Evolutionary conservation across 2,329 filamentous ascomycete species (phyloP), one percentile per base, ranked within the genome.

Genomic region (Blastomyces percursus): DNA sequence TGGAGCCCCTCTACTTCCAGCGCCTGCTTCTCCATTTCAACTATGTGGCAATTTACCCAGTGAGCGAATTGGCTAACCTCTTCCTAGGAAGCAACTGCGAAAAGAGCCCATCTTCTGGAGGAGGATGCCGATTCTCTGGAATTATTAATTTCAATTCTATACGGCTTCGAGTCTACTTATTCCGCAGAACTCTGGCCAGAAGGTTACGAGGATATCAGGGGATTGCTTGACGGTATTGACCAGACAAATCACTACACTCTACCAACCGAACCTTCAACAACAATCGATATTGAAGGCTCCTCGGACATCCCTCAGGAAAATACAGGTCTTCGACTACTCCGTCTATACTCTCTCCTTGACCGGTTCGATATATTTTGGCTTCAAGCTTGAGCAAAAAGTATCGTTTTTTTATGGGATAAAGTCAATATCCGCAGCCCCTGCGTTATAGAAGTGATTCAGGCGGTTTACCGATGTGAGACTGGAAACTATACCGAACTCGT

Each of bases 81-180:
- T 14, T 16, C 1, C 8, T 58, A 58, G 55, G 55, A 58, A 58
- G 42, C 55, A 27, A 40, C 21, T 3, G 19, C 55, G 4, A 58
- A 58, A 58, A 42, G 38, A 30, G n/a, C 44, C 2, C 55, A 42
- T 58, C 24, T 58, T 7, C 55, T 38, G 1, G 55, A 58, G 38
- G 35, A 30, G 24, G 55, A 58, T 21, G 35, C 12, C n/a, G 40
- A 30, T 27, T 19, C 32, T 2, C 21, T 58, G 1, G 55, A 58
- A 27, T 58, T 58, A 44, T 58, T 58, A 42, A 44, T 58, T 30
- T 58, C 55, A 3, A 58, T 58, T 44, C 38, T 58, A 9, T 58
- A 58, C 21, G 55, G 55, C 24, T 40, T 58, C 14, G 55, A 58
- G n/a, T 27, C n/a, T 14, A 30, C 55, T 19, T 58, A 58, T 8